Evolutionary conservation across 768 basidiomycete species (phyloP).

Genomic region (Albatrellus ellisii): DNA sequence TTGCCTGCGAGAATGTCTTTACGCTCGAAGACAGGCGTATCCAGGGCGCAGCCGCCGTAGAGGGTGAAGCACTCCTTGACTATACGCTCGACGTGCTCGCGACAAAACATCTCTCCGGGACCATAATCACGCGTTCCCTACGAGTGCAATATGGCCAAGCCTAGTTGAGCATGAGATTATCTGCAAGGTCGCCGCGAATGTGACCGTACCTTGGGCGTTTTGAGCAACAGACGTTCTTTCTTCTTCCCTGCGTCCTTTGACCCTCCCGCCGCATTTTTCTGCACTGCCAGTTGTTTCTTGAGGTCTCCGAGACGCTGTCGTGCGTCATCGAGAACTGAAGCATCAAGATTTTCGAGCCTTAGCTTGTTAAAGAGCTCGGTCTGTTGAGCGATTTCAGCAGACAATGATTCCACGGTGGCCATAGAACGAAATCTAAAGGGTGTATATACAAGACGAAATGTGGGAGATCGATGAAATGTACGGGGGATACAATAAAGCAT

Average conservation of each 20-base stretch:
- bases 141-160: slow-evolving; percentile 1
- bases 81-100: slow-evolving; percentile 78
- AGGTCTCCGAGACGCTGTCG: slow-evolving; percentile 61
- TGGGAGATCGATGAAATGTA: slow-evolving; percentile 7
- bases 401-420: slow-evolving; percentile 31
- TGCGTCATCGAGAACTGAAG: slow-evolving; percentile 38
- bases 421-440: slow-evolving; percentile 18
- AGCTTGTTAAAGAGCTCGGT: slow-evolving; percentile 50
- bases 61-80: slow-evolving; percentile 81
- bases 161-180: slow-evolving; percentile 12
- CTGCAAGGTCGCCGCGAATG: neutral
- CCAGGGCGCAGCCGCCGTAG: slow-evolving; percentile 85
- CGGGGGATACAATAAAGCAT: slow-evolving; percentile 1
- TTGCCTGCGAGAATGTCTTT: slow-evolving; percentile 94
- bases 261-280: slow-evolving; percentile 25
- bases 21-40: slow-evolving; percentile 97
- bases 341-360: slow-evolving; percentile 39
- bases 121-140: slow-evolving; percentile 95
- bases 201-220: slow-evolving; percentile 81
- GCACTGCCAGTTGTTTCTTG: slow-evolving; percentile 39
- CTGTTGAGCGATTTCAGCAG: slow-evolving; percentile 42
- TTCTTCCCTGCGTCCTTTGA: slow-evolving; percentile 26
- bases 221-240: slow-evolving; percentile 63
- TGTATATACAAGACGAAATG: neutral
- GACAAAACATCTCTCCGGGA: slow-evolving; percentile 83